phyloP scores from a whole-genome alignment of 257 asterid genomes.

The Solanum chaucha region DNA sequence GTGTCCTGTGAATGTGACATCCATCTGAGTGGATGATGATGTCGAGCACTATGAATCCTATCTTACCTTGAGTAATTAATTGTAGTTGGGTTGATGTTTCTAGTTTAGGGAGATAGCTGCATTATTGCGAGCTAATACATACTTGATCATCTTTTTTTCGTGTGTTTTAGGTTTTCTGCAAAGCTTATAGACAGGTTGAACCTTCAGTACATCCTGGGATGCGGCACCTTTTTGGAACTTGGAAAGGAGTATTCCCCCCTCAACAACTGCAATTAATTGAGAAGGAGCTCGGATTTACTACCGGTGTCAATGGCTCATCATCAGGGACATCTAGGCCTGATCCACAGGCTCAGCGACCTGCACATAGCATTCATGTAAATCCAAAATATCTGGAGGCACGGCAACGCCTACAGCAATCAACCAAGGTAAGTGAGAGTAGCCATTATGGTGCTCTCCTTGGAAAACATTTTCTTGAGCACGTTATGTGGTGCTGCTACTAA shows the following conservation, averaged over 20 bases:
- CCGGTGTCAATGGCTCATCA: conserved; percentile 52
- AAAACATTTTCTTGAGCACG: not conserved
- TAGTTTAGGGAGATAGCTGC: not conserved
- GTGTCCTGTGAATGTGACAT: not conserved
- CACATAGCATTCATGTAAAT: conserved; percentile 81
- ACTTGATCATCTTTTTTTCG: not conserved
- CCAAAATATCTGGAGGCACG: conserved; percentile 90
- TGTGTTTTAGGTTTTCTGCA: conserved; percentile 63
- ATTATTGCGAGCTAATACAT: not conserved
- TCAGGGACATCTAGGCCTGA: conserved; percentile 43
- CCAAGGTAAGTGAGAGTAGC: conserved; percentile 30
- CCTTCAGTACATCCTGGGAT: conserved; percentile 67
- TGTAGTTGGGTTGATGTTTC: not conserved
- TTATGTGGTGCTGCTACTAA: not conserved
- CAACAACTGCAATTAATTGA: conserved; percentile 69
- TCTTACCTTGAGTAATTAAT: not conserved
- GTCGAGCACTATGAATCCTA: not conserved
- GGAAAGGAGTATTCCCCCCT: conserved; percentile 87
- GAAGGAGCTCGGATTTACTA: conserved; percentile 73
- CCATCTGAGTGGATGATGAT: not conserved
- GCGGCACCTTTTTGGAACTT: conserved; percentile 94
- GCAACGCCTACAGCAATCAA: conserved; percentile 59
- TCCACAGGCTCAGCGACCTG: conserved; percentile 68
- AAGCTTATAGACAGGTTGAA: conserved; percentile 78
- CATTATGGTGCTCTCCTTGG: conserved; percentile 8